Evolutionary conservation across 768 basidiomycete species (phyloP).

Genomic region (Serendipita sp.): DNA sequence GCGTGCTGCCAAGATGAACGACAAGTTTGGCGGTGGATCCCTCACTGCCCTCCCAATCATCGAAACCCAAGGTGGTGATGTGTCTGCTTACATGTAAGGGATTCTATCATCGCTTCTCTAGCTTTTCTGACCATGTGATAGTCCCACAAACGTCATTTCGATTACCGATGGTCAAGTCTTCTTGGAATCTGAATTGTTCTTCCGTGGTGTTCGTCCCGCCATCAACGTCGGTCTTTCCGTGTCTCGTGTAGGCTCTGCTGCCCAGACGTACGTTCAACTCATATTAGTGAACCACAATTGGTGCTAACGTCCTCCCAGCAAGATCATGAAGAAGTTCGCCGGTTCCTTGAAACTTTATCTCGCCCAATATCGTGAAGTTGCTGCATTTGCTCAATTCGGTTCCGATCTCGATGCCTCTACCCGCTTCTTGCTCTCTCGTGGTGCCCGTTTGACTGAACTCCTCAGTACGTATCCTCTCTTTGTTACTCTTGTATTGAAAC

Average conservation of each 20-base stretch:
- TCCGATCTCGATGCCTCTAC: conserved; percentile 99
- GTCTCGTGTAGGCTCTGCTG: conserved; percentile 98
- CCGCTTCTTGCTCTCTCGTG: conserved; percentile 93
- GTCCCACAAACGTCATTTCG: conserved; percentile 75
- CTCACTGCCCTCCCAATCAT: conserved; percentile 98
- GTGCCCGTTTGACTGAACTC: conserved; percentile 95
- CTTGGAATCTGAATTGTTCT: conserved; percentile 99
- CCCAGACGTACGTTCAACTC: conserved; percentile 73
- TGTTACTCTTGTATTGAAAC: neutral
- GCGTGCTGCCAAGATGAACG: conserved; percentile 99
- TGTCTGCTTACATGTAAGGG: conserved; percentile 96
- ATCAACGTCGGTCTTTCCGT: conserved; percentile 99
- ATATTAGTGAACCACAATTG: neutral
- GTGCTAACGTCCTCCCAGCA: conserved; percentile 25
- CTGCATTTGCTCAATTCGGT: conserved; percentile 98
- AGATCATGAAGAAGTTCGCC: conserved; percentile 99
- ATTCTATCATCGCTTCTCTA: conserved; percentile 37
- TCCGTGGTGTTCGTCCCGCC: conserved; percentile 99
- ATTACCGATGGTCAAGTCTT: conserved; percentile 99
- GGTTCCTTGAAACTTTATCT: conserved; percentile 99
- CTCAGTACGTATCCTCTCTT: conserved; percentile 39
- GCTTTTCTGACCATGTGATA: neutral
- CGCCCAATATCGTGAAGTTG: conserved; percentile 99
- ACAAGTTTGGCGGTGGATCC: conserved; percentile 96
- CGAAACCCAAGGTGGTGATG: conserved; percentile 99